Conservation (phyloP, 225 moss, liverwort and hornwort genomes). For the Straminergon stramineum region DNA sequence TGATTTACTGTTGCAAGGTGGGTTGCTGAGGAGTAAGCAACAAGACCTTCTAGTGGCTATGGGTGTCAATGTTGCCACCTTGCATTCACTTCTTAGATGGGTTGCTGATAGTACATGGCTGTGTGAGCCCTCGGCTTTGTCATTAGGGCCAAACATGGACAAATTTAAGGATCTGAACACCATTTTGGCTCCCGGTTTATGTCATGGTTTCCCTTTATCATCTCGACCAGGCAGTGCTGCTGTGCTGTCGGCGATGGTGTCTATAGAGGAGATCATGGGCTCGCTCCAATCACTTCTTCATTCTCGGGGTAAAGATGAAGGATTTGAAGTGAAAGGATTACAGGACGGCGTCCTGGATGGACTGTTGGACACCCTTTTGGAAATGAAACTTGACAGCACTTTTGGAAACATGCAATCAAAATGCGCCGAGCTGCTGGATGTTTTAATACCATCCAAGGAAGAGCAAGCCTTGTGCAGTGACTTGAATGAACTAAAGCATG, state of each 20-base stretch:
- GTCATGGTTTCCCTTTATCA: slow-evolving; percentile 82
- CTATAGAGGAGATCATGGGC: slow-evolving; percentile 60
- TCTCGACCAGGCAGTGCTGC: slow-evolving; percentile 84
- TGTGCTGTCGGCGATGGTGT: slow-evolving; percentile 79
- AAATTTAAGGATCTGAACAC: slow-evolving; percentile 46
- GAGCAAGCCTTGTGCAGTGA: slow-evolving; percentile 73
- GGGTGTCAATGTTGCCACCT: slow-evolving; percentile 55
- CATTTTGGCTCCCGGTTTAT: slow-evolving; percentile 62
- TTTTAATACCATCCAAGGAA: slow-evolving; percentile 72
- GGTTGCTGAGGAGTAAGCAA: slow-evolving; percentile 61
- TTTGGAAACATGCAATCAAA: slow-evolving; percentile 70
- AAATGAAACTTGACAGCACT: slow-evolving; percentile 71
- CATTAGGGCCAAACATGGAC: slow-evolving; percentile 45
- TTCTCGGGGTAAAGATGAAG: slow-evolving; percentile 26
- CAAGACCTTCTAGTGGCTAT: slow-evolving; percentile 61
- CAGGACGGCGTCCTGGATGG: slow-evolving; percentile 40
- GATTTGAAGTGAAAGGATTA: slow-evolving; percentile 3
- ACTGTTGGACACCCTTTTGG: slow-evolving; percentile 58
- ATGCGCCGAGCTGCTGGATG: slow-evolving; percentile 56
- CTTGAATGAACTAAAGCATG: slow-evolving; percentile 65
- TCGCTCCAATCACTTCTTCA: slow-evolving; percentile 56
- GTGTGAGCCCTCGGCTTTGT: slow-evolving; percentile 40
- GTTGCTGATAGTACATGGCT: slow-evolving; percentile 63
- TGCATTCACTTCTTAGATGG: slow-evolving; percentile 64
- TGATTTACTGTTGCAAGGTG: slow-evolving; percentile 66